phyloP scores from a whole-genome alignment of 1,284 basidiomycete species.

The Tilletia caries region DNA sequence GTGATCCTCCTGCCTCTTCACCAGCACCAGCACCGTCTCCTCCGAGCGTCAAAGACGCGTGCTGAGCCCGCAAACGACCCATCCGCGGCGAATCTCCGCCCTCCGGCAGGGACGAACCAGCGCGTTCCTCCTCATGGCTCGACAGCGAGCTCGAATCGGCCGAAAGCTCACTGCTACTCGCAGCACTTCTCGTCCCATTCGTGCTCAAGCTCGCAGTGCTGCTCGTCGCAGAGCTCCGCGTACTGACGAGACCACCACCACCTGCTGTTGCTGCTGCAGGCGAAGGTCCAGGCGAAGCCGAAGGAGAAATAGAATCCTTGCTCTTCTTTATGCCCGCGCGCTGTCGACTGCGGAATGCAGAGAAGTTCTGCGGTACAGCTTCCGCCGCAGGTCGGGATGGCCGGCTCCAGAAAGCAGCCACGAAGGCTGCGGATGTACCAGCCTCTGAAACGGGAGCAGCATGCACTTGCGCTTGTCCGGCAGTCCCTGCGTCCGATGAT shows the following conservation, averaged over 20 bases:
- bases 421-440: too few relatives aligned
- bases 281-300: background rate
- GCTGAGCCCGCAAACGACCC: background rate
- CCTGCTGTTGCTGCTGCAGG: background rate
- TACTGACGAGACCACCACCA: background rate
- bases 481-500: too few relatives aligned
- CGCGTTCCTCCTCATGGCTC: slow-evolving; percentile 6
- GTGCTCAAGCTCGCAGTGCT: slow-evolving; percentile 10
- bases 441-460: background rate
- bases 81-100: background rate
- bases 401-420: slow-evolving; percentile 1
- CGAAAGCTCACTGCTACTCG: background rate
- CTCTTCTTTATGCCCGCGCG: slow-evolving; percentile 7
- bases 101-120: background rate
- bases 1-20: slow-evolving; percentile 6
- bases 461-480: too few relatives aligned
- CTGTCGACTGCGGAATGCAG: slow-evolving; percentile 7
- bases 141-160: slow-evolving; percentile 3
- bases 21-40: slow-evolving; percentile 12
- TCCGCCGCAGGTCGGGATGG: slow-evolving; percentile 4
- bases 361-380: slow-evolving; percentile 5
- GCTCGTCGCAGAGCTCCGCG: background rate
- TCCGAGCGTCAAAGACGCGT: background rate
- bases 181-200: background rate
- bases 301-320: slow-evolving; percentile 1